Evolutionary conservation across 768 basidiomycete species (phyloP).

Genomic region (Hericium alpestre): DNA sequence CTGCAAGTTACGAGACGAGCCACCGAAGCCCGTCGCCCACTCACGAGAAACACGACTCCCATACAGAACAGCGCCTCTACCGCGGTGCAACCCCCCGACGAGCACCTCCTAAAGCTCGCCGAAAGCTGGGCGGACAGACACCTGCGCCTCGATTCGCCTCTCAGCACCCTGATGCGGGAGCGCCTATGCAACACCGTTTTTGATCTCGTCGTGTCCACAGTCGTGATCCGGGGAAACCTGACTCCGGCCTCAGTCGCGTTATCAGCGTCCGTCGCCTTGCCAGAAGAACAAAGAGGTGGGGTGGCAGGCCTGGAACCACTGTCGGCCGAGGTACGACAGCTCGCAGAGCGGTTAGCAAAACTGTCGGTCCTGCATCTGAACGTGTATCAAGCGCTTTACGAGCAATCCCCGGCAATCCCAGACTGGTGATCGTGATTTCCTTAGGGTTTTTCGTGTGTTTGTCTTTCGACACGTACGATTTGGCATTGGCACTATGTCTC

Average conservation of each 20-base stretch:
- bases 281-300: constrained; percentile 14
- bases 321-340: constrained; percentile 52
- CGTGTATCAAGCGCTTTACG: constrained; percentile 70
- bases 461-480: background rate
- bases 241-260: background rate
- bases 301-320: constrained; percentile 60
- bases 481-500: background rate
- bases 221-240: constrained; percentile 32
- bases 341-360: constrained; percentile 63
- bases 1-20: constrained; percentile 71
- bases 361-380: constrained; percentile 66
- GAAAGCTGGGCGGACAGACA: constrained; percentile 65
- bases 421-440: constrained; percentile 9
- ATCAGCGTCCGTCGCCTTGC: constrained; percentile 9
- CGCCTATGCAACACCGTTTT: constrained; percentile 58
- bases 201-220: constrained; percentile 40
- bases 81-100: constrained; percentile 10
- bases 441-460: background rate
- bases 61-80: background rate
- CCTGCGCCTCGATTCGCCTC: constrained; percentile 47
- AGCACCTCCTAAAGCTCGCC: constrained; percentile 48
- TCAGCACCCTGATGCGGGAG: constrained; percentile 50
- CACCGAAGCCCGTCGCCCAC: constrained; percentile 27
- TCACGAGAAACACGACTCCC: background rate
- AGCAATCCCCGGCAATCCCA: constrained; percentile 43